phyloP scores from a whole-genome alignment of 129 eudicot species.

The Flaveria brownii region DNA sequence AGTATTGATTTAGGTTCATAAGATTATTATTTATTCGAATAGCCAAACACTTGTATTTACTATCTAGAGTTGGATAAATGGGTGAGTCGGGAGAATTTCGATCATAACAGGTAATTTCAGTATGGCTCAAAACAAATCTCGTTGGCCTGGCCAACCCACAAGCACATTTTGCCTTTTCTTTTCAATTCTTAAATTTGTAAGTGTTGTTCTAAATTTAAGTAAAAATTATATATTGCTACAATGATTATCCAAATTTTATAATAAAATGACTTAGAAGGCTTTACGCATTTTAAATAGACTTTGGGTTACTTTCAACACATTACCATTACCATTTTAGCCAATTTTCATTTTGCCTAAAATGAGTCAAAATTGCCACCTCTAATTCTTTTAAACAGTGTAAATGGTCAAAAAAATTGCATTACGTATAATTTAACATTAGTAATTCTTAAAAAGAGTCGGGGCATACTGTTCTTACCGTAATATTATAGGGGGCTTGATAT shows the following conservation, averaged over 20 bases:
- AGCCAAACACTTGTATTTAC: background rate
- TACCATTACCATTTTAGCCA: background rate
- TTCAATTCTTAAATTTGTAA: background rate
- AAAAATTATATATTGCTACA: background rate
- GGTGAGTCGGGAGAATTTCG: background rate
- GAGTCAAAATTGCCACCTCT: background rate
- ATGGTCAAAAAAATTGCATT: conserved; percentile 1
- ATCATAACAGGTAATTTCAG: background rate
- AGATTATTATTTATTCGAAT: background rate
- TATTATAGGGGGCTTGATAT: conserved; percentile 92
- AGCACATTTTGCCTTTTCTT: background rate
- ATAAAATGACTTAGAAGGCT: background rate
- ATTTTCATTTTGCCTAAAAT: background rate
- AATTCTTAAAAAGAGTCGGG: background rate
- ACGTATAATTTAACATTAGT: no score
- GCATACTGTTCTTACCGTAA: conserved; percentile 59
- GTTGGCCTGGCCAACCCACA: background rate
- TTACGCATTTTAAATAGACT: background rate
- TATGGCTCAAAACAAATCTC: background rate
- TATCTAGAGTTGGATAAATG: background rate
- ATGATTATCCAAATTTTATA: background rate
- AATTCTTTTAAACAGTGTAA: background rate
- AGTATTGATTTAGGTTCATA: background rate
- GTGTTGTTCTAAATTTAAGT: background rate
- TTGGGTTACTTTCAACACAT: background rate